These are phyloP conservation scores for Scenedesmus sp. DNA, from an alignment of 163 green algal genomes.

Conservation along the genomic window DNA sequence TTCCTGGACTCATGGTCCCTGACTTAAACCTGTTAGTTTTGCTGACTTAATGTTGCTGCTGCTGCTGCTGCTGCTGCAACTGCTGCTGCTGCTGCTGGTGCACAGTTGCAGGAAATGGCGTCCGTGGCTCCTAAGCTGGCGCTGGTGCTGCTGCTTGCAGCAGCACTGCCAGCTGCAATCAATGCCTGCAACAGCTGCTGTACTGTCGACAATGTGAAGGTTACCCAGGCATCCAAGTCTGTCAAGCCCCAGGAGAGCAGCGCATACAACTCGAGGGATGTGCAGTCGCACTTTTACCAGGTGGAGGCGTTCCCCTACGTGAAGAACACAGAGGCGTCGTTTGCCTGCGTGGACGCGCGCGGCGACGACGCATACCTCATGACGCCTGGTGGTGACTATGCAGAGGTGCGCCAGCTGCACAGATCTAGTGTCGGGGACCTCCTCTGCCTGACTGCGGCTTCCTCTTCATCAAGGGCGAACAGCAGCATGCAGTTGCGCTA, in stretches of 20 bases:
- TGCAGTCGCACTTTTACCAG: slow-evolving; percentile 35
- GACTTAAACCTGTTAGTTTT: background rate
- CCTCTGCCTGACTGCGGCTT: too few relatives aligned
- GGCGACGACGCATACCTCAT: slow-evolving; percentile 22
- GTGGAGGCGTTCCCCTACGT: background rate
- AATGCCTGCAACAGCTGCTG: slow-evolving; percentile 1
- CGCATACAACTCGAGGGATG: slow-evolving; percentile 22
- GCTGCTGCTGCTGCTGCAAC: background rate
- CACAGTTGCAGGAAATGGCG: background rate
- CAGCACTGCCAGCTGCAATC: background rate
- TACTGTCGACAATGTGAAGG: background rate
- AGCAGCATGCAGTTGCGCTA: background rate
- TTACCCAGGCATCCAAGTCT: background rate
- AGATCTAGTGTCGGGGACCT: background rate
- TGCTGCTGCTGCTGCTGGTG: background rate
- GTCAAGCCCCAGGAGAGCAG: slow-evolving; percentile 31
- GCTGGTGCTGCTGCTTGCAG: slow-evolving; percentile 14
- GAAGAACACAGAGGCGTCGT: slow-evolving; percentile 28
- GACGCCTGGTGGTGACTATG: slow-evolving; percentile 50
- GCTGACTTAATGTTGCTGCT: background rate
- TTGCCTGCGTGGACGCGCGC: slow-evolving; percentile 47
- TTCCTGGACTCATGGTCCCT: background rate
- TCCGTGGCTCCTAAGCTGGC: background rate
- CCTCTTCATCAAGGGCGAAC: too few relatives aligned
- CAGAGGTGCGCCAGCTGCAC: background rate